Base-by-base conservation (phyloP, 768 basidiomycete genomes). In the Xerocomellus amylosporus region DNA sequence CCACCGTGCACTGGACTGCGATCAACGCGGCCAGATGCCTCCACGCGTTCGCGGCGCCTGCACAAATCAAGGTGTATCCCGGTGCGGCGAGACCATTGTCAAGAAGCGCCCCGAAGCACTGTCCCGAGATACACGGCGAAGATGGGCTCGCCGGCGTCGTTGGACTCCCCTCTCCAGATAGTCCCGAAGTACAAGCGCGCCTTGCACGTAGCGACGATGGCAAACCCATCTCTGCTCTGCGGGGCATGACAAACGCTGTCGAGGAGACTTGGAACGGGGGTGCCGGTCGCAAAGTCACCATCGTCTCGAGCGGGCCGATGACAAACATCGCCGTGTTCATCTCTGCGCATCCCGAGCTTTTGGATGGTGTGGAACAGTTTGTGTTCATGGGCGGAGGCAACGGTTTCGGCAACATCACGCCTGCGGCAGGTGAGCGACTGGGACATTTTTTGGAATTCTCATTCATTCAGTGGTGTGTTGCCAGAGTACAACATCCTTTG, bases 321-420 rank as follows among this genome's bases (percentile, higher is more conserved):
- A 94, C 93, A 19, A 96, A 94, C 58, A 77, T 89, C 34, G 86
- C 85, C 0, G 69, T 87, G 7, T 87, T 90, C 60, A 74, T 86
- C 17, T 74, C 75, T 53, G 79, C 78, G 2, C 81, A 84, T 73
- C 81, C 84, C 0, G 75, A 82, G 28, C 71, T 85, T 4, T 57
- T 81, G 19, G 73, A 73, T 3, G 78, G 72, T 12, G 69, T 85
- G 7, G 75, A 77, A 39, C 72, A 79, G 49, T 73, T 84, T 40
- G 78, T 83, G 14, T 78, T 92, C 63, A 95, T 96, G 93, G 93
- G 93, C 12, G 93, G 93, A n/a, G 91, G 84, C 3, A 85, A 91
- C 28, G 92, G 92, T 9, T 65, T 90, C 22, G 92, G 93, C 0
- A 95, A 94, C 64, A 76, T 86, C 31, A 86, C 88, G 8, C 75